Base-by-base conservation (phyloP, 2,329 filamentous ascomycete species). In the Colletotrichum brevisporum region DNA sequence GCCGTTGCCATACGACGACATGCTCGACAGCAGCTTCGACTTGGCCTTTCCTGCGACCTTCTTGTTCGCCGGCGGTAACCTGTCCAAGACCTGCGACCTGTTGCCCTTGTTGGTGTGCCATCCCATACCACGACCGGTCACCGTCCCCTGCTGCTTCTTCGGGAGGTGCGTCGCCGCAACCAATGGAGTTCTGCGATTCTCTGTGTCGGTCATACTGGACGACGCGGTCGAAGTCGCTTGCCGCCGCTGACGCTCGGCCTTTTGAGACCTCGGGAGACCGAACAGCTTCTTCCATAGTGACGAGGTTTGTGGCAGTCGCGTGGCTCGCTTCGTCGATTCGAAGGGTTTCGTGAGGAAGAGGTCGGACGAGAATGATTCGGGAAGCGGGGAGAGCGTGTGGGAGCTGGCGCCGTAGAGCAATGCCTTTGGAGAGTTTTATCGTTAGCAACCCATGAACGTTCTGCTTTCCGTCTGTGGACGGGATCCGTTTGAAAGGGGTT, bases 331-430 rank as follows among this genome's bases (percentile, higher is more conserved):
- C 18, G 81, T 79, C 4, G 83, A 81, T 63, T 85, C 82, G 73
- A 83, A 82, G n/a, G 85, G 83, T 70, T 85, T 82, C 53, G 86
- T 85, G 48, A 86, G 81, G 76, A 86, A 91, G 27, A 91, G 79
- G 63, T 91, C 88, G 78, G 86, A 86, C 36, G 85, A 80, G 61
- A 83, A 82, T 16, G 84, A 80, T 61, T 86, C 82, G 58, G 81
- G 71, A 16, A 81, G 81, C 61, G 78, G 81, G 61, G 81, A 76
- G 69, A 89, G 82, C 53, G 78, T 78, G 73, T 88, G 83, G 36
- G 83, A 83, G 71, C 82, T 83, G 21, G 82, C 81, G 72, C 86
- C 88, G 73, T 87, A 90, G 50, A 84, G 80, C 53, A 91, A 82
- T 21, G 83, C 85, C 88, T 90, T 72, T 55, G 67, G 51, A 62